These are phyloP conservation scores for Pythium grandisporangium DNA, from an alignment of 352 stramenopile genomes.

Conservation along the genomic window DNA sequence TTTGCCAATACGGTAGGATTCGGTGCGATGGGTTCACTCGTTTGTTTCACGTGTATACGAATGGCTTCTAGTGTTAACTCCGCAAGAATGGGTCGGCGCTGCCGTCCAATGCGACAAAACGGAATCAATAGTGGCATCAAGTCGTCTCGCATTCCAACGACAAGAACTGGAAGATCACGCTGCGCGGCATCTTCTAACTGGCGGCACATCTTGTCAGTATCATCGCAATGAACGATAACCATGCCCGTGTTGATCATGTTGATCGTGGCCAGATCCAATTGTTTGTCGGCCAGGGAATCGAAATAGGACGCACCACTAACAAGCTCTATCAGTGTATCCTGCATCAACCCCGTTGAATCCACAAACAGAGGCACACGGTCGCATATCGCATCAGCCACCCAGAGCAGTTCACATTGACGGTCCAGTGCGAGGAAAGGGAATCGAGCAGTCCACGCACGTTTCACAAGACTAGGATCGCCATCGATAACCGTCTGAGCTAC, in stretches of 20 bases:
- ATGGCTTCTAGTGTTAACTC: constrained; percentile 9
- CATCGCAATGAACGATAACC: constrained; percentile 12
- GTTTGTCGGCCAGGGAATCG: constrained; percentile 7
- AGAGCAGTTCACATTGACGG: constrained; percentile 7
- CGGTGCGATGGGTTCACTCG: too few species aligned
- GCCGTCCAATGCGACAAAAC: neutral
- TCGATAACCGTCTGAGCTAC: too few species aligned
- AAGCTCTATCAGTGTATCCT: constrained; percentile 34
- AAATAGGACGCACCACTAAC: constrained; percentile 36
- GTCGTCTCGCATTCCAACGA: constrained; percentile 3
- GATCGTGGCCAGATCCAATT: constrained; percentile 3
- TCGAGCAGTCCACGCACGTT: constrained; percentile 15
- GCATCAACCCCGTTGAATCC: constrained; percentile 24
- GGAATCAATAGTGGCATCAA: constrained; percentile 1
- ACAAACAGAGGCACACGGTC: constrained; percentile 35
- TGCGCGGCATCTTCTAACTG: constrained; percentile 6
- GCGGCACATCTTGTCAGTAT: constrained; percentile 12
- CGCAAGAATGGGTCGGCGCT: neutral
- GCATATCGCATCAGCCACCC: constrained; percentile 16
- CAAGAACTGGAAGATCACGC: constrained; percentile 7
- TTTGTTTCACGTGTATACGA: too few species aligned
- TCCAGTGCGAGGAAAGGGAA: constrained; percentile 25
- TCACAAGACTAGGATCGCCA: too few species aligned
- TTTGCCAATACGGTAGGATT: too few species aligned
- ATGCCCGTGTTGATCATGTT: neutral